phyloP scores from a whole-genome alignment of 2,329 filamentous ascomycete species.

The Fusarium sp. region DNA sequence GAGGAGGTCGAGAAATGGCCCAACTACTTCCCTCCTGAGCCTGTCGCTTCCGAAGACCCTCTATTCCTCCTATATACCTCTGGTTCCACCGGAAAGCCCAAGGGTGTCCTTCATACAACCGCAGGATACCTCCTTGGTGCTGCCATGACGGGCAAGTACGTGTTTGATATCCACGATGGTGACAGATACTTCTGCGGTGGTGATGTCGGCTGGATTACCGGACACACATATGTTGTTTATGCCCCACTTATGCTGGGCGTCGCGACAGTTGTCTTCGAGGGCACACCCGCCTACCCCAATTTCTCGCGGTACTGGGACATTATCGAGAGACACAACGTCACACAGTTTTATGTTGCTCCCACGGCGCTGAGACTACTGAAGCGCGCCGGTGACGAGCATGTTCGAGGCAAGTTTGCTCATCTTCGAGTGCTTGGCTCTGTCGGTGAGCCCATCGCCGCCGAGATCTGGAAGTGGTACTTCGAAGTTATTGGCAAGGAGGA shows the following conservation, averaged over 20 bases:
- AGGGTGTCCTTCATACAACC: constrained; percentile 98
- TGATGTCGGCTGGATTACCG: constrained; percentile 99
- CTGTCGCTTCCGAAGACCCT: constrained; percentile 93
- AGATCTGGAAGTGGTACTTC: constrained; percentile 99
- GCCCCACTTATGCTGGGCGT: constrained; percentile 93
- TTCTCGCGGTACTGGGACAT: constrained; percentile 99
- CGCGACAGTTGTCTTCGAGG: constrained; percentile 96
- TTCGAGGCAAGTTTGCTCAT: constrained; percentile 89
- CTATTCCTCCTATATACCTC: constrained; percentile 98
- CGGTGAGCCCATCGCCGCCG: constrained; percentile 95
- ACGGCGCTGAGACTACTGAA: constrained; percentile 94
- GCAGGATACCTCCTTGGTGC: constrained; percentile 95
- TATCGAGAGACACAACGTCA: constrained; percentile 93
- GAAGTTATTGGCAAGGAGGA: constrained; percentile 94
- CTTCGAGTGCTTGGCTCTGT: constrained; percentile 93
- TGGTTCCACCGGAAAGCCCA: constrained; percentile 97
- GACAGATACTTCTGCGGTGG: constrained; percentile 98
- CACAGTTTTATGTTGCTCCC: constrained; percentile 98
- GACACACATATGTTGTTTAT: constrained; percentile 98
- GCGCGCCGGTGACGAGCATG: constrained; percentile 92
- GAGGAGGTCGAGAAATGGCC: constrained; percentile 99
- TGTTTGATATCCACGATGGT: constrained; percentile 96
- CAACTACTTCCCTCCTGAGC: constrained; percentile 88
- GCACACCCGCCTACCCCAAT: constrained; percentile 95
- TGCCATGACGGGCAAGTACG: constrained; percentile 95